phyloP scores from a whole-genome alignment of 768 basidiomycete species.

The Suillus spraguei region DNA sequence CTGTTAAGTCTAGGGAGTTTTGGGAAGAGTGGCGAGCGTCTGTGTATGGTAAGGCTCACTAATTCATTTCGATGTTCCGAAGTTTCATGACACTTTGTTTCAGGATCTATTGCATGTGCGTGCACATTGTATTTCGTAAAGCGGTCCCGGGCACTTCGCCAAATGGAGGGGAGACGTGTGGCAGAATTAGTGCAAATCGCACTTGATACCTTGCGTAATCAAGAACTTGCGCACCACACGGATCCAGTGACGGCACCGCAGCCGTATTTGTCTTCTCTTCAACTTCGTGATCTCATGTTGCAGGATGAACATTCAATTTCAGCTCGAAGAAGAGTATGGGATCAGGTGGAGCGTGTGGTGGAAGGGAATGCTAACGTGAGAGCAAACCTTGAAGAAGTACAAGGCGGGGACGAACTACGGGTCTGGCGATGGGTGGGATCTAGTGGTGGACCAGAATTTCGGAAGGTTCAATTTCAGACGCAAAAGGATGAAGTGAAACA shows the following conservation, averaged over 20 bases:
- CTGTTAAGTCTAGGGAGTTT: conserved; percentile 62
- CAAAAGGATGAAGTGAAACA: conserved; percentile 29
- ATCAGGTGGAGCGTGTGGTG: conserved; percentile 79
- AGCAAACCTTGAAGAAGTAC: conserved; percentile 79
- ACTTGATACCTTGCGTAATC: conserved; percentile 77
- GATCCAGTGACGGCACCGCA: conserved; percentile 77
- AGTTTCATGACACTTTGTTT: conserved; percentile 22
- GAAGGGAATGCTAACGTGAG: conserved; percentile 92
- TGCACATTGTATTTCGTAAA: conserved; percentile 22
- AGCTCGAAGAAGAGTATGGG: conserved; percentile 72
- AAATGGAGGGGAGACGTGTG: conserved; percentile 64
- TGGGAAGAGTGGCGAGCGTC: conserved; percentile 72
- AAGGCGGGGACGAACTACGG: conserved; percentile 83
- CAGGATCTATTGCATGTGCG: conserved; percentile 31
- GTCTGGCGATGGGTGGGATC: conserved; percentile 93
- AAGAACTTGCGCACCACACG: conserved; percentile 80
- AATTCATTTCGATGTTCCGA: conserved; percentile 14
- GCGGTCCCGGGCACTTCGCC: conserved; percentile 47
- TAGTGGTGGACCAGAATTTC: conserved; percentile 33
- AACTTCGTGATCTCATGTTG: conserved; percentile 85
- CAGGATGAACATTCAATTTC: conserved; percentile 79
- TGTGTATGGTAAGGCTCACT: conserved; percentile 53
- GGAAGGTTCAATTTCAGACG: conserved; percentile 32
- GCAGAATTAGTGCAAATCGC: conserved; percentile 77
- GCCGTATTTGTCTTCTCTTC: conserved; percentile 81